Evolutionary conservation across 2,329 filamentous ascomycete genomes (phyloP), one percentile per base, ranked within the genome.

Genomic region (Alternaria consortialis): DNA sequence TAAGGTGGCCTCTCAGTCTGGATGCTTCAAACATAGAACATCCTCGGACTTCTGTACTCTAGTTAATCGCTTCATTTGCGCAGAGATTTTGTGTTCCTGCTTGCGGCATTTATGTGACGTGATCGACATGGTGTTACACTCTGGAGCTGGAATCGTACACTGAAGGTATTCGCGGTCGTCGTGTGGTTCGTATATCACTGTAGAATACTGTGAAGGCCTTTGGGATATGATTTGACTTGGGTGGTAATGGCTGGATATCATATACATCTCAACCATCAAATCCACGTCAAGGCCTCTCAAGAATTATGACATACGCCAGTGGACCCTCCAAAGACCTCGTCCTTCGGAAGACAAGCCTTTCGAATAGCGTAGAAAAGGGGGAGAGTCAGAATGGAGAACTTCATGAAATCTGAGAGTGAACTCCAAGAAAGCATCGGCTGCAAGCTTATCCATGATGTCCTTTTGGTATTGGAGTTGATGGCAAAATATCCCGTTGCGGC

Each of bases 41-140:
- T 58, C 44, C 67, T 66, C 61, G 58, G 60, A 59, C 56, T 56
- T 50, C 40, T 75, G 71, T 75, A 76, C 60, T 72, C 57, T 73
- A 73, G 56, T 51, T 73, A 68, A 74, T 71, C 44, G 61, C 43
- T 44, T 47, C 46, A 39, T 58, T 53, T 53, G 17, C 20, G 44
- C 34, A 40, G 34, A 40, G 17, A 40, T 23, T 13, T 20, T 15
- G 8, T 20, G 5, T 37, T 40, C 23, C 11, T 42, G 3, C 13
- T 15, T 11, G 17, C 2, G 6, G 39, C 29, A n/a, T 37, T 39
- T n/a, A 8, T 34, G n/a, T 47, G 25, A n/a, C 27, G 44, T 47
- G n/a, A 20, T 27, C 8, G 15, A 27, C 25, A 25, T 43, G 6
- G 11, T 5, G 44, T 15, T 23, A 11, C 20, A 20, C 11, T 5